Percentiles rank a stretch among this genome's conserved stretches.
Evolutionary conservation across 192 early-diverging fungal species (phyloP).

Genomic region (Funneliformis mosseae): DNA sequence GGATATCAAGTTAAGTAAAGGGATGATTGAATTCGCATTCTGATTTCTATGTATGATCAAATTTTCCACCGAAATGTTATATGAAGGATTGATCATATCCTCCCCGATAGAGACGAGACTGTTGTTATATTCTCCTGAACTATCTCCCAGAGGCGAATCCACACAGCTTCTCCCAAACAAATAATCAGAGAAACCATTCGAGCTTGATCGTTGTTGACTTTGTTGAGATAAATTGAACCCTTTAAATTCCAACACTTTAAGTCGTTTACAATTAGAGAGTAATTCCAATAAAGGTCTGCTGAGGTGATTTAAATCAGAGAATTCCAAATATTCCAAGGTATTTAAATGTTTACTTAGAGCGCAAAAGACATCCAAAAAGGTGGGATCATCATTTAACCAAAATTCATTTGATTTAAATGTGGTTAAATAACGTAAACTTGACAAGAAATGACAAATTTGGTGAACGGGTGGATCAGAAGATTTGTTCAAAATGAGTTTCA

Average conservation of each 20-base stretch:
- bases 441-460: not conserved
- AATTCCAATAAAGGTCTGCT: not conserved
- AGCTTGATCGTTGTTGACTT: not conserved
- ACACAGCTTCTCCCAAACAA: not conserved
- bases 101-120: not conserved
- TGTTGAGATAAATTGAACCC: not conserved
- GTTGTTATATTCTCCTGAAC: not conserved
- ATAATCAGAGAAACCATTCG: not conserved
- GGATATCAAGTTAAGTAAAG: not conserved
- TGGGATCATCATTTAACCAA: not conserved
- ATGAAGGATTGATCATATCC: not conserved
- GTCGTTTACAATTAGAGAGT: not conserved
- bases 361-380: not conserved
- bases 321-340: not conserved
- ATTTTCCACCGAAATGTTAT: not conserved
- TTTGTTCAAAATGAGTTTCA: not conserved
- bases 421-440: not conserved
- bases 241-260: not conserved
- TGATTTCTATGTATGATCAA: not conserved
- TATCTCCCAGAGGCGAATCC: not conserved
- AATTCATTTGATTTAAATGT: not conserved
- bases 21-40: not conserved
- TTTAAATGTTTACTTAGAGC: not conserved
- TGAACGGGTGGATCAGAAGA: not conserved
- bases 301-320: not conserved